Conservation (phyloP, 305 asterid genomes). For the Rubia occidens region DNA sequence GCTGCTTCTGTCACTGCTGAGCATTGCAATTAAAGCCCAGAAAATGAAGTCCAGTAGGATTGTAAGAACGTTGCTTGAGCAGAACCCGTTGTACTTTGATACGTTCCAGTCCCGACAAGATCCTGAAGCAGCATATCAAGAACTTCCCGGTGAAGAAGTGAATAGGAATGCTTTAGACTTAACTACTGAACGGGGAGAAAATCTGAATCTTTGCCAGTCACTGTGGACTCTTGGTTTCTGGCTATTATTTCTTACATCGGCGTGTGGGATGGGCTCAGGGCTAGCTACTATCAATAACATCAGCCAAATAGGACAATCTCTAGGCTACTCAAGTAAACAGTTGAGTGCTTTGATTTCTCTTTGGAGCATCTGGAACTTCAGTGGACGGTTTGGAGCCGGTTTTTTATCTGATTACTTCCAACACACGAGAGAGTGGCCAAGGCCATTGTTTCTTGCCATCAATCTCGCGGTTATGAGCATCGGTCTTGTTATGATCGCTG, state of each 20-base stretch:
- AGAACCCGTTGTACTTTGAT: constrained; percentile 39
- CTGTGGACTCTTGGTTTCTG: constrained; percentile 62
- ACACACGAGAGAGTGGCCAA: constrained; percentile 44
- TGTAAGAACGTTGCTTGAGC: constrained; percentile 59
- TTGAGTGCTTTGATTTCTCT: constrained; percentile 61
- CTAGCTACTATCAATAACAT: constrained; percentile 65
- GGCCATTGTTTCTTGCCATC: constrained; percentile 55
- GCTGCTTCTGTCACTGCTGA: constrained; percentile 47
- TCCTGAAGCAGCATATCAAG: constrained; percentile 34
- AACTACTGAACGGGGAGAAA: constrained; percentile 24
- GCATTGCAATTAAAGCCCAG: constrained; percentile 46
- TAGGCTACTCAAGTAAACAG: constrained; percentile 48
- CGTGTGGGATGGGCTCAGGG: constrained; percentile 77
- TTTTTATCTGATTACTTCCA: constrained; percentile 61
- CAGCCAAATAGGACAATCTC: constrained; percentile 72
- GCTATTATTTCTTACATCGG: constrained; percentile 63
- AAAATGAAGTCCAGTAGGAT: constrained; percentile 45
- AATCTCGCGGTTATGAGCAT: constrained; percentile 54
- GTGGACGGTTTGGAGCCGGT: constrained; percentile 82
- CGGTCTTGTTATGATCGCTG: constrained; percentile 56
- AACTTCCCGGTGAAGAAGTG: constrained; percentile 29
- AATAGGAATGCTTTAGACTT: constrained; percentile 19
- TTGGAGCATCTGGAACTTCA: constrained; percentile 89
- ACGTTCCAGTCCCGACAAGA: constrained; percentile 21
- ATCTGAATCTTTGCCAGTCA: constrained; percentile 50